Evolutionary conservation across 2,329 filamentous ascomycete genomes (phyloP), one percentile per base, ranked within the genome.

Genomic region (Lizonia empirigonia): DNA sequence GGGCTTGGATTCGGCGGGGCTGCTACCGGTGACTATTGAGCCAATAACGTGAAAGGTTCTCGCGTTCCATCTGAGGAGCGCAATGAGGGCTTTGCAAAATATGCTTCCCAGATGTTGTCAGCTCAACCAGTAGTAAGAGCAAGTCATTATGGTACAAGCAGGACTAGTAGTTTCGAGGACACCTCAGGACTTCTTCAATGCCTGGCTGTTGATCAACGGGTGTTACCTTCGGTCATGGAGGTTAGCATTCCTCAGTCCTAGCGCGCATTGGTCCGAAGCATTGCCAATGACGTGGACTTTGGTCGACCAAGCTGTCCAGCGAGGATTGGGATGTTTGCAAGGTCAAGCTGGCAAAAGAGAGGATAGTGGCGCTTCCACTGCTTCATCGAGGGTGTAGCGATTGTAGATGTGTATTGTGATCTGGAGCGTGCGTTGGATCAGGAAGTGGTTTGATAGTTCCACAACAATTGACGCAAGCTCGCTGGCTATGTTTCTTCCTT

Each of bases 401-500:
- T 47, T 24, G 37, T 22, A 29, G 20, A 27, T 22, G 37, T 13
- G 29, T 15, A 20, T 22, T n/a, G n/a, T 29, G 32, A 23, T 16
- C 16, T 33, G 9, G n/a, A 20, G 49, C 22, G 23, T 18, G 27
- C 30, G 22, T 33, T 44, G 38, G 26, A n/a, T 20, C 27, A 30
- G 6, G 16, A 12, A 23, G 24, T 22, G 24, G 32, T 36, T 37
- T 30, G 24, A 45, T 40, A 18, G 9, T 26, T 38, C 18, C n/a
- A 7, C 15, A 7, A 33, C 24, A 18, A 16, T 20, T 26, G 33
- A 33, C 37, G 52, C 46, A 39, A 47, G 40, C 40, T 53, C 39
- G 57, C 60, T 63, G 62, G 60, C 50, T 38, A 58, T 61, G 54
- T 61, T 61, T 59, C 59, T 60, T 58, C 46, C 54, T 58, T 51